phyloP scores from a whole-genome alignment of 2,329 filamentous ascomycete genomes.

The Tolypocladium endophyticum region DNA sequence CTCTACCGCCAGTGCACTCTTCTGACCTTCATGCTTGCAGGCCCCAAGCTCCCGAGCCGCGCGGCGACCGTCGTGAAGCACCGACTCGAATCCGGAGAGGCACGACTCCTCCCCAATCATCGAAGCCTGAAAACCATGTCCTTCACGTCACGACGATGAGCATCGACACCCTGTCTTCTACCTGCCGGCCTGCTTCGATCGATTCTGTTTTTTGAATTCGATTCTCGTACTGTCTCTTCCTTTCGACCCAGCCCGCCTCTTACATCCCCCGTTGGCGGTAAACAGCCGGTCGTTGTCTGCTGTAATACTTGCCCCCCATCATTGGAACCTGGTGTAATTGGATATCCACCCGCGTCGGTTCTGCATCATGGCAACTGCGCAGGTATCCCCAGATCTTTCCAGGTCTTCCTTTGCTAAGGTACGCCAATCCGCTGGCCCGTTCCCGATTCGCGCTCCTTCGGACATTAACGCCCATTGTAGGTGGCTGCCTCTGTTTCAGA shows the following conservation, averaged over 20 bases:
- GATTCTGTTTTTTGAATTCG: conserved; percentile 43
- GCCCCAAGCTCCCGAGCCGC: background rate
- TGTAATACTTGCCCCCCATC: conserved; percentile 4
- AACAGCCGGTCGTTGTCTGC: conserved; percentile 3
- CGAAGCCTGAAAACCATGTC: conserved; percentile 17
- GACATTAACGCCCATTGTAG: conserved; percentile 15
- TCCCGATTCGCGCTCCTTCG: background rate
- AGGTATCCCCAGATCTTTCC: conserved; percentile 34
- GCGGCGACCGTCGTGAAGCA: background rate
- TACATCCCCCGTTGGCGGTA: conserved; percentile 1
- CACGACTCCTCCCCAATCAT: background rate
- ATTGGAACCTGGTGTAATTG: conserved; percentile 11
- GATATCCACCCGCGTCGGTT: conserved; percentile 9
- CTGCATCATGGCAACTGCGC: conserved; percentile 34
- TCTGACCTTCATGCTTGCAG: background rate
- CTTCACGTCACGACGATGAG: conserved; percentile 42
- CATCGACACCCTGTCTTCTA: conserved; percentile 37
- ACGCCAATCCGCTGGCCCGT: conserved; percentile 11
- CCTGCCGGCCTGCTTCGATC: conserved; percentile 40
- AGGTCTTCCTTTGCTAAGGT: conserved; percentile 73
- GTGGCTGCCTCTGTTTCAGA: conserved; percentile 35
- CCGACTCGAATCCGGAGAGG: background rate
- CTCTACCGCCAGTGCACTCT: background rate
- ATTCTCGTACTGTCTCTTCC: conserved; percentile 20
- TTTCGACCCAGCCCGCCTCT: conserved; percentile 9